Conservation (phyloP, 148 eudicot species). For the Fallopia convolvulus region DNA sequence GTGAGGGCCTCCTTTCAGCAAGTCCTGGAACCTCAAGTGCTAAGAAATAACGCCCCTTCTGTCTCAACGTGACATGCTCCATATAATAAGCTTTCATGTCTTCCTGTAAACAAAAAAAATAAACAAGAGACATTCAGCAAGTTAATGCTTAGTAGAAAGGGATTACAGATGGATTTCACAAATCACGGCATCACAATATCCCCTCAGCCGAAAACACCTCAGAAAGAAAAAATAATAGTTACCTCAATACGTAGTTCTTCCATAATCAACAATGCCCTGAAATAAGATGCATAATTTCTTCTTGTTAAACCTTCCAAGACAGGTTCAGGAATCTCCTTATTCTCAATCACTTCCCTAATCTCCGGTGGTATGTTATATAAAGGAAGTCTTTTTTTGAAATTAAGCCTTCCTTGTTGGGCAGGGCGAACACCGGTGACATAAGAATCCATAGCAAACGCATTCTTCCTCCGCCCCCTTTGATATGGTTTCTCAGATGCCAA, state of each 20-base stretch:
- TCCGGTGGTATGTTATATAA: slow-evolving; percentile 43
- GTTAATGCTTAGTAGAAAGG: neutral
- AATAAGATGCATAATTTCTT: slow-evolving; percentile 49
- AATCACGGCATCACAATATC: neutral
- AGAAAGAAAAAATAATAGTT: neutral
- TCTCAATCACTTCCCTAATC: slow-evolving; percentile 35
- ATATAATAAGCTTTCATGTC: slow-evolving; percentile 68
- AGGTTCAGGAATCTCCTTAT: slow-evolving; percentile 42
- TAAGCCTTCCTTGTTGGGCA: slow-evolving; percentile 21
- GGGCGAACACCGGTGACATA: slow-evolving; percentile 66
- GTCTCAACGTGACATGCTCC: slow-evolving; percentile 53
- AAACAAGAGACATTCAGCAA: neutral
- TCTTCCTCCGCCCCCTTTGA: slow-evolving; percentile 37
- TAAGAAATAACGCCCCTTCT: slow-evolving; percentile 37
- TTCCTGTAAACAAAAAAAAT: slow-evolving; percentile 40
- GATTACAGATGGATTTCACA: neutral
- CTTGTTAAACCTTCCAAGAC: slow-evolving; percentile 37
- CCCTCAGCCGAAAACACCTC: neutral
- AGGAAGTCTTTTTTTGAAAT: slow-evolving; percentile 29
- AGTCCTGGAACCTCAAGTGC: slow-evolving; percentile 82
- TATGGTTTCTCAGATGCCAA: slow-evolving; percentile 60
- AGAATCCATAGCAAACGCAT: slow-evolving; percentile 20
- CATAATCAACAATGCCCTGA: slow-evolving; percentile 51
- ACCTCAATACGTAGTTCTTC: slow-evolving; percentile 92
- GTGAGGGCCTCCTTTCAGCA: slow-evolving; percentile 91